Evolutionary conservation across 345 rosid species (phyloP).

Genomic region (Murraya paniculata): DNA sequence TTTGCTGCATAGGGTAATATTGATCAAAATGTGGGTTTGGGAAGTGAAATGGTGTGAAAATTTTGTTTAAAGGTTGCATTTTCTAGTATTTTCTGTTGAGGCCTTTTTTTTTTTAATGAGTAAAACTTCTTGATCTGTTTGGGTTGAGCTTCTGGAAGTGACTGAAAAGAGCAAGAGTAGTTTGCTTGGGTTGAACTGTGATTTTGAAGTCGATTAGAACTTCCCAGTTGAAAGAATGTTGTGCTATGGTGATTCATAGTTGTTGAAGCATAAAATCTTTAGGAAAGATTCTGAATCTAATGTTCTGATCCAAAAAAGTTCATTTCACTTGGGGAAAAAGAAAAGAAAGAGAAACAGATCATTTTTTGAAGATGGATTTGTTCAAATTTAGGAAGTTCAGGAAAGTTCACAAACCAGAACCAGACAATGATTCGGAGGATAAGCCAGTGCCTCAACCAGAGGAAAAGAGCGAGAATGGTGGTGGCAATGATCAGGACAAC

Average conservation of each 20-base stretch:
- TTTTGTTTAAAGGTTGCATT: not conserved
- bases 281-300: slow-evolving; percentile 8
- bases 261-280: slow-evolving; percentile 21
- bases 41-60: not conserved
- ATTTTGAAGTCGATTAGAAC: slow-evolving; percentile 3
- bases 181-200: slow-evolving; percentile 12
- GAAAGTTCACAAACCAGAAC: slow-evolving; percentile 44
- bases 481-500: slow-evolving; percentile 31
- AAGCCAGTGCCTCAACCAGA: slow-evolving; percentile 37
- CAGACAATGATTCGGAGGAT: slow-evolving; percentile 52
- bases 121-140: slow-evolving; percentile 22
- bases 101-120: not conserved
- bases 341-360: not conserved
- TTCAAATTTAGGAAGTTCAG: slow-evolving; percentile 67
- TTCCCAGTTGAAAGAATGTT: not conserved
- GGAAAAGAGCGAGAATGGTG: slow-evolving; percentile 41
- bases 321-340: not conserved
- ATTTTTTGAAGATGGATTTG: slow-evolving; percentile 56
- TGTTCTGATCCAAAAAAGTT: not conserved
- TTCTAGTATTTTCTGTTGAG: too few species aligned
- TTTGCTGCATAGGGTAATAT: not conserved
- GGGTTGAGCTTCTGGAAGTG: not conserved
- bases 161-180: not conserved
- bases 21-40: not conserved
- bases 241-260: slow-evolving; percentile 1